Base-by-base conservation (phyloP, 352 stramenopile species). In the Phytophthora sp. region DNA sequence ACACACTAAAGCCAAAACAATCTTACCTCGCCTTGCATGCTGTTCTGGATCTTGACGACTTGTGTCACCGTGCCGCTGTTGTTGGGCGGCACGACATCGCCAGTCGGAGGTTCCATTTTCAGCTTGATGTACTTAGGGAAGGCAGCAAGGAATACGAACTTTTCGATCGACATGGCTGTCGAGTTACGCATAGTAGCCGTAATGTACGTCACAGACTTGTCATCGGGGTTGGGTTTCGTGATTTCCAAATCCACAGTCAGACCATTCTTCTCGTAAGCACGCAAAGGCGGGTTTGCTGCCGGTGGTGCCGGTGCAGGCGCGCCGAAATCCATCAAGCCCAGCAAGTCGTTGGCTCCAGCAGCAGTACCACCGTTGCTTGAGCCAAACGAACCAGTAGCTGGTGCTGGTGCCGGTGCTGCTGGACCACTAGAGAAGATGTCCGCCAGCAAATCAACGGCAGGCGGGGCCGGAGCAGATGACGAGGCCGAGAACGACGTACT, bases 51-150 rank as follows among this genome's bases (percentile, higher is more conserved):
- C 74, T 95, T 98, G 62, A 99, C 95, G 24, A 96, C 84, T 74
- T 99, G 97, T 17, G 94, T 99, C 13, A 99, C 82, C 15, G 64
- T 62, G 7, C 83, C 94, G 35, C 72, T 73, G 24, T 76, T 88
- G 30, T 94, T 91, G 2, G 93, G 62, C 7, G 95, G 92, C 44
- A 99, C 72, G 17, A 88, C 92, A 26, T 96, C 94, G 21, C 89
- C 96, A 15, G 87, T 97, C 4, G 96, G 89, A n/a, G 97, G 95
- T 61, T 99, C 94, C 95, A 99, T 98, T 81, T 98, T 97, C 73
- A 99, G 92, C 49, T 97, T 97, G 54, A 99, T 94, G 66, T 98
- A 99, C 81, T 96, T 99, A 20, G 97, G 97, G 66, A 99, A 98
- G 26, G 97, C 97, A 30, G 93, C 88, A 44, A 96, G 66, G 34